A percentile compares a stretch with the other conserved stretches of the same genome.
Evolutionary conservation across 2,329 filamentous ascomycete genomes (phyloP).

Genomic region (Scedosporium boydii): DNA sequence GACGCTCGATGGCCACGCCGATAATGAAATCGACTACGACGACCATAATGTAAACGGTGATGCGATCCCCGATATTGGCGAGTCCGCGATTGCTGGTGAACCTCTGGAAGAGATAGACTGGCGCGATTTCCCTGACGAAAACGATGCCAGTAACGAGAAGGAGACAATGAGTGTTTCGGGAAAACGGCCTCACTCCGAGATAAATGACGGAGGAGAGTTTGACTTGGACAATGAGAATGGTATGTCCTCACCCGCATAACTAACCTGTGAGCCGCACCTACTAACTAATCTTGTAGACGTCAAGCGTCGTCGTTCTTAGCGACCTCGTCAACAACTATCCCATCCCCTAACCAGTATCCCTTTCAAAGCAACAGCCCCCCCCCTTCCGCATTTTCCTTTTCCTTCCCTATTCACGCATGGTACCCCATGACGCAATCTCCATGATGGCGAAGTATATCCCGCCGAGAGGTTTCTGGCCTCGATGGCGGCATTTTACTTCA

Average conservation of each 20-base stretch:
- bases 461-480: neutral
- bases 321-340: neutral
- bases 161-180: slow-evolving; percentile 6
- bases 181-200: slow-evolving; percentile 15
- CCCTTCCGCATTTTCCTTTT: neutral
- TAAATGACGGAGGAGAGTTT: slow-evolving; percentile 11
- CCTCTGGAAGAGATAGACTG: slow-evolving; percentile 16
- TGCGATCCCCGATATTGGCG: neutral
- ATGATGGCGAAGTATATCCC: too few relatives aligned
- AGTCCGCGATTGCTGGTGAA: neutral
- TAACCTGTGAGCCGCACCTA: neutral
- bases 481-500: neutral
- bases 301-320: slow-evolving; percentile 17
- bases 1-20: slow-evolving; percentile 5
- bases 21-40: slow-evolving; percentile 8
- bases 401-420: neutral
- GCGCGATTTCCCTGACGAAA: slow-evolving; percentile 15
- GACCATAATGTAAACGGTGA: slow-evolving; percentile 1
- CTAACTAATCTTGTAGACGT: slow-evolving; percentile 13
- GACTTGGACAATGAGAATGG: slow-evolving; percentile 15
- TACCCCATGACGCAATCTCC: too few relatives aligned
- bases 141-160: neutral
- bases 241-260: slow-evolving; percentile 4
- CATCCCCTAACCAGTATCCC: slow-evolving; percentile 1
- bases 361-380: neutral